Base-by-base conservation (phyloP, 495 filamentous ascomycete genomes). In the Annulohypoxylon moriforme region DNA sequence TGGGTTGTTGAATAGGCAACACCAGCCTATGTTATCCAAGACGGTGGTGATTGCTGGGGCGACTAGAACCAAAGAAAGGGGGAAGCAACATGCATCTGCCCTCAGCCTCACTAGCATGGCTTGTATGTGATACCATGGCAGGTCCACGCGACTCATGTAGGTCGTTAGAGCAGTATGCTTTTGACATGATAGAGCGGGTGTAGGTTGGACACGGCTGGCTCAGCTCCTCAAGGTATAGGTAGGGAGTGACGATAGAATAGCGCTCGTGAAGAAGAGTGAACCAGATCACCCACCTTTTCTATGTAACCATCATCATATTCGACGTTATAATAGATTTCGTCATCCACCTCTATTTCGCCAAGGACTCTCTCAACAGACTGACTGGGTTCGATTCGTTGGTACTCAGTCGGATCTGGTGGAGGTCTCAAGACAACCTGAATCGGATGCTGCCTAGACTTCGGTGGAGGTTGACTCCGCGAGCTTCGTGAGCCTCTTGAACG, bases 221-320 rank as follows among this genome's bases (percentile, higher is more conserved):
- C 11, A 31, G 7, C 49, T 13, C 16, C 49, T 6, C 7, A 3
- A 1, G 7, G 13, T 27, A n/a, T 16, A 53, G 49, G 49, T 33
- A 33, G 49, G 25, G 16, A 8, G 27, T 31, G 27, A 53, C 25
- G n/a, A 34, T 29, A 16, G 27, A 34, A 11, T 2, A 55, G 9
- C n/a, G 11, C 7, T 33, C 11, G 13, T 55, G 20, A 33, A 24
- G 16, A 6, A 16, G 4, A 0, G 25, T n/a, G n/a, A 55, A 27
- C 22, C n/a, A 20, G 25, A 14, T 34, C 40, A 74, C 76, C 73
- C 67, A 78, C 76, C 55, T 70, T 16, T 36, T 74, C 63, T 57
- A 75, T 69, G 25, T 60, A 62, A 10, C 74, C 71, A 42, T 79
- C 75, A 53, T 70, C 53, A 27, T 76, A 81, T 42, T 82, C 80